Conservation (phyloP, 805 yeast species). For the Jamesozyma lodderae region DNA sequence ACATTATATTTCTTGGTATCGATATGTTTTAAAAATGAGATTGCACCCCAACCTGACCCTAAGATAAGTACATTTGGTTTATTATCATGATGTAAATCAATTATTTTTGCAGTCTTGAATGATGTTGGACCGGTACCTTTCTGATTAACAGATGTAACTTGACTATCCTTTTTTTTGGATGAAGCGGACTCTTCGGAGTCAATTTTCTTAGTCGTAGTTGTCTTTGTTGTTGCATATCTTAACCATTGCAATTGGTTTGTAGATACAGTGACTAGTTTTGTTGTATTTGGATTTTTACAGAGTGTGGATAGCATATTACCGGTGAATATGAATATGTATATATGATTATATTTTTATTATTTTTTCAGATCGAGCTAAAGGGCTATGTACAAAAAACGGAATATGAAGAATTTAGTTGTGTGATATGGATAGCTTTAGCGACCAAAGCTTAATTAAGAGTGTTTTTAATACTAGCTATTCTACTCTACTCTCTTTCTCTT, state of each 20-base stretch:
- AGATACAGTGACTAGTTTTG: not conserved
- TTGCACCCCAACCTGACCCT: constrained; percentile 95
- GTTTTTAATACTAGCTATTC: too few species aligned
- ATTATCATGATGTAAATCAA: constrained; percentile 25
- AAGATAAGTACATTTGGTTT: constrained; percentile 49
- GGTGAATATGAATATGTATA: not conserved
- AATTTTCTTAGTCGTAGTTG: not conserved
- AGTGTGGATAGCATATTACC: constrained; percentile 2
- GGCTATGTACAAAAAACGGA: too few species aligned
- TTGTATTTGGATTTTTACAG: not conserved
- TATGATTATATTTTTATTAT: too few species aligned
- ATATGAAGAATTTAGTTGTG: too few species aligned
- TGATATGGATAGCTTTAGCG: too few species aligned
- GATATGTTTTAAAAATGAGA: constrained; percentile 71
- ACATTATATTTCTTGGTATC: constrained; percentile 86
- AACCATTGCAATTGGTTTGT: constrained; percentile 10
- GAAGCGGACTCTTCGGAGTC: constrained; percentile 5
- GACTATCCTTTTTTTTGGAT: constrained; percentile 4
- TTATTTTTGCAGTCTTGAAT: constrained; percentile 33
- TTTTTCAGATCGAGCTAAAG: too few species aligned
- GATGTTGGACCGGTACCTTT: constrained; percentile 30
- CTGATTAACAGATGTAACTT: constrained; percentile 1
- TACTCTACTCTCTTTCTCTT: too few species aligned
- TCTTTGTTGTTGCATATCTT: constrained; percentile 10
- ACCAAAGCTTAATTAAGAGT: too few species aligned